Evolutionary conservation across 192 early-diverging fungal genomes (phyloP), one percentile per base, ranked within the genome.

Genomic region (Borealophlyctis nickersoniae): DNA sequence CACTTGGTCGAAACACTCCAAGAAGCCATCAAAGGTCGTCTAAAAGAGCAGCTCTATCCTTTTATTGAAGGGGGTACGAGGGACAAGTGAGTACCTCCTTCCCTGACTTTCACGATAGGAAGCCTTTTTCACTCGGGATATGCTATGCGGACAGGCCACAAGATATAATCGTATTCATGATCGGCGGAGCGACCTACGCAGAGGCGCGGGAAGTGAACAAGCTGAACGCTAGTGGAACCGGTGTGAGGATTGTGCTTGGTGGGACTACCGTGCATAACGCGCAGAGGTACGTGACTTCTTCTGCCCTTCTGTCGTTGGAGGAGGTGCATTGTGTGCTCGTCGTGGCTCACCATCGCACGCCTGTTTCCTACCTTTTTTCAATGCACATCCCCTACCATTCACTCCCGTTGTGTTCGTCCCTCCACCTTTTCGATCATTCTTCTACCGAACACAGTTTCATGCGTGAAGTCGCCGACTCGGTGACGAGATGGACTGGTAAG

Each of bases 171-270:
- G 82, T 98, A 19, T 98, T 99, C 77, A 89, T 99, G 56, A 81
- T 96, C 51, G 97, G 97, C 27, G 97, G 97, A n/a, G 82, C 84
- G 0, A 99, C 95, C 0, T 90, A 91, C 73, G 94, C 93, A 49
- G 97, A 99, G 63, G 92, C 94, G 16, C 74, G 87, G 48, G 90
- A 92, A 63, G 83, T 98, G 49, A 77, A 87, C 35, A 86, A 89
- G 78, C 73, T 99, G 2, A 98, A 97, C 72, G 81, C 88, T 4
- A 71, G 63, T 48, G 85, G 79, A 11, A 85, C 91, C 22, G 92
- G 91, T 26, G 80, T 90, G 22, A 80, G 91, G 4, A 74, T 97
- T 49, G 77, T 98, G 50, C 76, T 99, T 3, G 97, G 97, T n/a
- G 92, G 95, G 14, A 96, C 92, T 2, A 89, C 80, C 5, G 81